phyloP scores from a whole-genome alignment of 2,329 filamentous ascomycete genomes.

The Fusarium solani-melongenae region DNA sequence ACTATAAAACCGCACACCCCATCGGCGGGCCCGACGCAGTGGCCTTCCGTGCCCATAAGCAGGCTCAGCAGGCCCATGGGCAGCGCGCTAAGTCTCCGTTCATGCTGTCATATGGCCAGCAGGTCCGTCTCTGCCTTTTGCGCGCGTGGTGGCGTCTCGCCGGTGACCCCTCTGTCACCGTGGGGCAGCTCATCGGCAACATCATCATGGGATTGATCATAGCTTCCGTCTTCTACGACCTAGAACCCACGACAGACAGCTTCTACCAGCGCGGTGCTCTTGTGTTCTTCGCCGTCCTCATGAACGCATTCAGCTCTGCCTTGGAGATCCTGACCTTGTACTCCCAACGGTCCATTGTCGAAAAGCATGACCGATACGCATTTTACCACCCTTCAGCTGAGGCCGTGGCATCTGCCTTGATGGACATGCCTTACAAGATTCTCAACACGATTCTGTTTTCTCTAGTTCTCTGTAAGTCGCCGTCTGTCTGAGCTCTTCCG shows the following conservation, averaged over 20 bases:
- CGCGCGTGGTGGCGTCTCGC: too few species aligned
- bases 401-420: slow-evolving; percentile 43
- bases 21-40: not conserved
- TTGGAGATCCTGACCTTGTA: slow-evolving; percentile 43
- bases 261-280: slow-evolving; percentile 58
- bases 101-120: slow-evolving; percentile 40
- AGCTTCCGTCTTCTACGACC: slow-evolving; percentile 61
- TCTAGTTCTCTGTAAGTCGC: slow-evolving; percentile 48
- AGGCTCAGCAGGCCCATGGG: slow-evolving; percentile 39
- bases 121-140: slow-evolving; percentile 30
- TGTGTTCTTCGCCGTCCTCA: slow-evolving; percentile 61
- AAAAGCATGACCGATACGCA: slow-evolving; percentile 46
- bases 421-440: slow-evolving; percentile 55
- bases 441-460: slow-evolving; percentile 51
- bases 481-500: too few species aligned
- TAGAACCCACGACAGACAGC: slow-evolving; percentile 52
- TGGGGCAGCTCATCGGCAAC: slow-evolving; percentile 46
- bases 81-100: not conserved
- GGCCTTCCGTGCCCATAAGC: too few species aligned
- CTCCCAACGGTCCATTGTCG: slow-evolving; percentile 41
- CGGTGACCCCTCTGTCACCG: too few species aligned
- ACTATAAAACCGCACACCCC: not conserved
- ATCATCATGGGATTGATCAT: slow-evolving; percentile 61
- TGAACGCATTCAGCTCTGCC: slow-evolving; percentile 56
- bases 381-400: slow-evolving; percentile 44